Percentiles rank a stretch among this genome's conserved stretches.
These are phyloP conservation scores for Ophiostoma montium DNA, from an alignment of 2,329 filamentous ascomycete genomes.

Conservation along the genomic window DNA sequence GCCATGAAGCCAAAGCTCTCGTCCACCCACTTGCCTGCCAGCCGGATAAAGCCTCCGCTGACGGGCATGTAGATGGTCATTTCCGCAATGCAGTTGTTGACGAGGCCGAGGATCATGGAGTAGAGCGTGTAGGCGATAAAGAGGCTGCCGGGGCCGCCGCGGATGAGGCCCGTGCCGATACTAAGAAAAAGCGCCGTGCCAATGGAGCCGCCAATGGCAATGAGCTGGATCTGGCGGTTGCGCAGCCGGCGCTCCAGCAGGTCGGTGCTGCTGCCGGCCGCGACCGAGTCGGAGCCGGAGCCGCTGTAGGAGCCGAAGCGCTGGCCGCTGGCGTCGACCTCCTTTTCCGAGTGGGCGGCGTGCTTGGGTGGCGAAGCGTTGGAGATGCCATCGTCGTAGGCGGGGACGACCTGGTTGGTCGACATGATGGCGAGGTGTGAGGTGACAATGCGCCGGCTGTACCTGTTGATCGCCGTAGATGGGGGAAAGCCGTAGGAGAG, in stretches of 20 bases:
- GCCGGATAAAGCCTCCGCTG: slow-evolving; percentile 47
- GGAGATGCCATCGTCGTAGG: not conserved
- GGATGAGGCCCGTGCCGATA: slow-evolving; percentile 38
- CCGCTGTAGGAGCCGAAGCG: not conserved
- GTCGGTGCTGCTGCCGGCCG: slow-evolving; percentile 20
- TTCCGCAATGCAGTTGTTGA: slow-evolving; percentile 53
- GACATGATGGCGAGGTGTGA: not conserved
- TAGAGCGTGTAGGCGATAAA: slow-evolving; percentile 47
- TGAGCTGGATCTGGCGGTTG: slow-evolving; percentile 43
- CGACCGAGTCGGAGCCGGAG: slow-evolving; percentile 5
- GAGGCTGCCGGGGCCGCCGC: slow-evolving; percentile 21
- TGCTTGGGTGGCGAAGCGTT: not conserved
- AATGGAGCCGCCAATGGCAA: slow-evolving; percentile 44
- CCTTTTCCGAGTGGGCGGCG: not conserved
- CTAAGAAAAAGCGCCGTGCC: slow-evolving; percentile 46
- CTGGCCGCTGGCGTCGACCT: not conserved
- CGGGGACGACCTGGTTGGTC: not conserved
- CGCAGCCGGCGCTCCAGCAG: slow-evolving; percentile 32
- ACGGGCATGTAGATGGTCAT: slow-evolving; percentile 51
- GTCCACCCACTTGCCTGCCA: slow-evolving; percentile 51
- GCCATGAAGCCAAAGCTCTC: slow-evolving; percentile 47
- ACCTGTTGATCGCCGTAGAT: not conserved
- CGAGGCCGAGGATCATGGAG: slow-evolving; percentile 38
- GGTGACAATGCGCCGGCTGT: not conserved
- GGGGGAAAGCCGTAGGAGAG: not conserved